These are phyloP conservation scores for Crithidia fasciculata DNA, from an alignment of 208 protist species.

Conservation along the genomic window DNA sequence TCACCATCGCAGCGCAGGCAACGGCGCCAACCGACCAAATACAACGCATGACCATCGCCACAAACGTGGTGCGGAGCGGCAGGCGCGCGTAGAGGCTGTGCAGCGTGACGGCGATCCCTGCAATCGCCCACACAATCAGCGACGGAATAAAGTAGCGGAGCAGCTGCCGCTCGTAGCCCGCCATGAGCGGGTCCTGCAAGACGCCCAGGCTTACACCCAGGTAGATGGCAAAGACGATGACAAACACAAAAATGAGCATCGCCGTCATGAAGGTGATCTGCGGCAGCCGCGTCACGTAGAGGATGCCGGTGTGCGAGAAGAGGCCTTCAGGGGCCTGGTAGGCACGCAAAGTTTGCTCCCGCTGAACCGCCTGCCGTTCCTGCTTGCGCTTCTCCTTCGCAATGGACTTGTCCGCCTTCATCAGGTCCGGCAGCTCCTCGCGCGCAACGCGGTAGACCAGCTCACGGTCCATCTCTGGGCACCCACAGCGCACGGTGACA, in stretches of 20 bases:
- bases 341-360: conserved; percentile 21
- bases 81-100: conserved; percentile 5
- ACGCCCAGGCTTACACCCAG: conserved; percentile 5
- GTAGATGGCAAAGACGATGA: conserved; percentile 15
- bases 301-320: conserved; percentile 54
- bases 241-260: conserved; percentile 41
- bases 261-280: conserved; percentile 48
- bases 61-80: conserved; percentile 3
- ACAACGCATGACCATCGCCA: neutral
- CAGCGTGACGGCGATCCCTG: neutral
- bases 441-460: conserved; percentile 50
- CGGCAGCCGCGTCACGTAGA: conserved; percentile 65
- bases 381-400: conserved; percentile 25
- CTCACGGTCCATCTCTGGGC: conserved; percentile 48
- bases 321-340: conserved; percentile 31
- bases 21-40: neutral
- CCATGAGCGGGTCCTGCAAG: neutral
- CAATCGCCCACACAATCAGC: conserved; percentile 7
- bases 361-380: conserved; percentile 5
- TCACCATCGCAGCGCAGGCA: neutral
- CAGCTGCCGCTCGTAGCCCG: neutral
- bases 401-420: conserved; percentile 57
- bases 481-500: conserved; percentile 48
- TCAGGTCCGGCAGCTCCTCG: conserved; percentile 64
- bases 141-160: conserved; percentile 2